phyloP scores from a whole-genome alignment of 495 filamentous ascomycete species.

The Evansstolkia leycettana region DNA sequence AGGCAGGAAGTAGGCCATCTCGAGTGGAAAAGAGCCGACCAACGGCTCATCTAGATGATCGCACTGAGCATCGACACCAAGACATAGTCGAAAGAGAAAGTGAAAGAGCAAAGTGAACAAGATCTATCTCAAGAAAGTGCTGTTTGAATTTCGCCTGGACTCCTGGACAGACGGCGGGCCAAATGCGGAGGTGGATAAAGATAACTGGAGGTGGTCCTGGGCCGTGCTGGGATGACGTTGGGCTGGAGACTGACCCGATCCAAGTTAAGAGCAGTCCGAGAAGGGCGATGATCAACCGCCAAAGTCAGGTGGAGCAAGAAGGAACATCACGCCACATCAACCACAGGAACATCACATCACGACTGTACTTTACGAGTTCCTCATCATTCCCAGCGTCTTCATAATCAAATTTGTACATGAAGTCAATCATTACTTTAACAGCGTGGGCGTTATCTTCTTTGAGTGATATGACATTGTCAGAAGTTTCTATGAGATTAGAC shows the following conservation, averaged over 20 bases:
- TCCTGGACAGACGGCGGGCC: constrained; percentile 13
- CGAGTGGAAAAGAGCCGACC: constrained; percentile 18
- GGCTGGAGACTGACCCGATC: constrained; percentile 1
- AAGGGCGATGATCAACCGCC: constrained; percentile 14
- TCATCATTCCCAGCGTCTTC: no score
- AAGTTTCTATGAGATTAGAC: no score
- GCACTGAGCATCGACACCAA: constrained; percentile 15
- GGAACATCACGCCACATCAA: constrained; percentile 8
- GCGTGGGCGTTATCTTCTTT: no score
- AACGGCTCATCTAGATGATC: constrained; percentile 17
- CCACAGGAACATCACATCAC: no score
- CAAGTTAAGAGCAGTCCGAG: constrained; percentile 9
- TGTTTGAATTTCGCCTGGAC: constrained; percentile 10
- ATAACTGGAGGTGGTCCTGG: no score
- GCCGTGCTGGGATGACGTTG: not conserved
- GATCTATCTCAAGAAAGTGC: constrained; percentile 4
- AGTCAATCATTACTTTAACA: no score
- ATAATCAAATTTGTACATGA: no score
- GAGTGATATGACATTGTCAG: no score
- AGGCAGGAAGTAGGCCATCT: constrained; percentile 49
- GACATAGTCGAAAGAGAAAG: constrained; percentile 11
- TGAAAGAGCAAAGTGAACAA: no score
- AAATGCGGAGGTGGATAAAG: no score
- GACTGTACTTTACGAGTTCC: no score
- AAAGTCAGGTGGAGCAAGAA: constrained; percentile 23